Base-by-base conservation (phyloP, 2,329 filamentous ascomycete species). In the Amphichorda felina region DNA sequence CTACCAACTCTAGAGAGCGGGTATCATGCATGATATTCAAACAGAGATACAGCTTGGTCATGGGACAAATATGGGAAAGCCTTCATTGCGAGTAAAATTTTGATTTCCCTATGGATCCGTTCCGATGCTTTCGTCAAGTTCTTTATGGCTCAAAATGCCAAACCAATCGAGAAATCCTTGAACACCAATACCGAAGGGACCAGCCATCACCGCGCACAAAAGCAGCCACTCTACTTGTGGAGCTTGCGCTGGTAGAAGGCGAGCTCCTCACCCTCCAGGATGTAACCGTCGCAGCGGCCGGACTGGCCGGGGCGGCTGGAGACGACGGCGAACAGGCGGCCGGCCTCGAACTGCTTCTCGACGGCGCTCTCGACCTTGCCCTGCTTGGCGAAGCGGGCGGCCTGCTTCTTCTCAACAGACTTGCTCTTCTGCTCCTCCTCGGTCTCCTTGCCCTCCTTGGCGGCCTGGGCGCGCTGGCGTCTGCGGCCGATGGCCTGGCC, bases 211-310 rank as follows among this genome's bases (percentile, higher is more conserved):
- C 28, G 8, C 28, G 4, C n/a, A 15, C 9, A 16, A 11, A 15
- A 30, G 7, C n/a, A 30, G 21, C 15, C 30, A 32, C 18, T 75
- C 73, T 95, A 96, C 79, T 94, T 96, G 80, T 91, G 84, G 68
- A 96, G 86, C 72, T 88, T 88, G 73, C 84, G 84, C 82, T 94
- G 88, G 86, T 98, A 98, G 84, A 98, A 98, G 66, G 88, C 87
- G 59, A 98, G 78, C 80, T 98, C 91, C 68, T 98, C 91, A 58
- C 91, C 91, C 81, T 98, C 91, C 50, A 98, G 76, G 65, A 98
- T 81, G 75, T 98, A 98, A 50, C 91, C 91, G 64, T 98, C 91
- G 57, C 76, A 79, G 69, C 91, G 87, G 57, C 91, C 91, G 63
- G 84, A 91, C 82, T 98, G 91, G 56, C 91, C 91, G 50, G 91